Conservation (phyloP, 371 early-diverging fungal species). For the Funneliformis caledonium region DNA sequence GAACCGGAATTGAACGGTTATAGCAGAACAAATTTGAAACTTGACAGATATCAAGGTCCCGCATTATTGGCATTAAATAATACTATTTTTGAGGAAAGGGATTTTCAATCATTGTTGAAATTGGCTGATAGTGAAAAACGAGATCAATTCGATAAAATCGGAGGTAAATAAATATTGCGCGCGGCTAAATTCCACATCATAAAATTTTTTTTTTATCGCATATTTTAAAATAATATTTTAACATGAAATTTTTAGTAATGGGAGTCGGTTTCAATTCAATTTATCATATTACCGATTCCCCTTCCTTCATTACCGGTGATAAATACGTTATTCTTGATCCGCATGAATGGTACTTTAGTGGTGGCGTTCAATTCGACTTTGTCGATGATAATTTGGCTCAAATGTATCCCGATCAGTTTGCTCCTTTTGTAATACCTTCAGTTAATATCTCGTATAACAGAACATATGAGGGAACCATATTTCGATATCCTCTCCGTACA, state of each 20-base stretch:
- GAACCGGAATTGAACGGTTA: background rate
- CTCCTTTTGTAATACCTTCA: conserved; percentile 36
- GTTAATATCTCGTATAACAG: no score
- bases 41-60: conserved; percentile 45
- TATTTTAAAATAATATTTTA: background rate
- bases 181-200: no score
- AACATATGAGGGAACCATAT: conserved; percentile 45
- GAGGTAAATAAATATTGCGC: background rate
- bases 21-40: background rate
- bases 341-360: conserved; percentile 13
- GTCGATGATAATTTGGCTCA: conserved; percentile 39
- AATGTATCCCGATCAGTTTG: conserved; percentile 37
- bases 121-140: conserved; percentile 47
- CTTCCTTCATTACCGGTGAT: conserved; percentile 46
- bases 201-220: no score
- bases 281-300: conserved; percentile 48
- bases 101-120: conserved; percentile 43
- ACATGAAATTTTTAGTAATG: background rate
- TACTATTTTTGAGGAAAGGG: conserved; percentile 44
- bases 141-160: conserved; percentile 18
- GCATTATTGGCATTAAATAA: conserved; percentile 47
- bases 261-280: conserved; percentile 46
- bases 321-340: background rate
- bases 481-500: conserved; percentile 45
- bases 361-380: conserved; percentile 34